These are phyloP conservation scores for Arabidopsis thaliana DNA, from an alignment of 345 rosid species.

Conservation along the genomic window DNA sequence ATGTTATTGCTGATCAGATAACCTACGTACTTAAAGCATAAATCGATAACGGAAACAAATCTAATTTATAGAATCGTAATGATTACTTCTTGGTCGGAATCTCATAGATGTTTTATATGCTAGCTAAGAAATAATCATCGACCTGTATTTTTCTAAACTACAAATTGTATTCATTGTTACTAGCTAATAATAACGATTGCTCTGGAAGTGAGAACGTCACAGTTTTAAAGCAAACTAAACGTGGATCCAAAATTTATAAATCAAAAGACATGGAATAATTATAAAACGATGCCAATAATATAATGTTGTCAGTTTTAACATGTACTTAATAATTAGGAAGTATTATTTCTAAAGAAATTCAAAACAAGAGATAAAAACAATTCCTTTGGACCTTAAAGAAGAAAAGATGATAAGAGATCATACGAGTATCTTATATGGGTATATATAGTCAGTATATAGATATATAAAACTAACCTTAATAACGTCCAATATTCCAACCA, in stretches of 20 bases:
- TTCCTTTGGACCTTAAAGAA: background rate
- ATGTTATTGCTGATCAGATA: conserved; percentile 3
- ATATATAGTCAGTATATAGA: background rate
- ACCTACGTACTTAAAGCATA: background rate
- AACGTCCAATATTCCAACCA: background rate
- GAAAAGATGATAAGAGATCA: background rate
- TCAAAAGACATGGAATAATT: background rate
- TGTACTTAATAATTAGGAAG: background rate
- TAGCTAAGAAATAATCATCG: conserved; percentile 21
- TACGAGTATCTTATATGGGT: conserved; percentile 1
- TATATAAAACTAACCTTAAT: background rate
- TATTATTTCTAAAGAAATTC: background rate
- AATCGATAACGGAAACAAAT: background rate
- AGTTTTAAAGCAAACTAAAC: background rate
- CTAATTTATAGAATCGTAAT: background rate
- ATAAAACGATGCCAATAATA: background rate
- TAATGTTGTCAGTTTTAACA: background rate
- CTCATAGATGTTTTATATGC: conserved; percentile 19
- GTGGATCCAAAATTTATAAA: conserved; percentile 5
- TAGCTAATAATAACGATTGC: background rate
- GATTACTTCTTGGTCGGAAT: conserved; percentile 15
- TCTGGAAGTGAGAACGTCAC: conserved; percentile 20
- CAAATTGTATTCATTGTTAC: background rate
- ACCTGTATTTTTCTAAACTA: background rate
- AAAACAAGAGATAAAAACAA: background rate